These are phyloP conservation scores for Lachnellula cervina DNA, from an alignment of 2,329 filamentous ascomycete species.

Conservation along the genomic window DNA sequence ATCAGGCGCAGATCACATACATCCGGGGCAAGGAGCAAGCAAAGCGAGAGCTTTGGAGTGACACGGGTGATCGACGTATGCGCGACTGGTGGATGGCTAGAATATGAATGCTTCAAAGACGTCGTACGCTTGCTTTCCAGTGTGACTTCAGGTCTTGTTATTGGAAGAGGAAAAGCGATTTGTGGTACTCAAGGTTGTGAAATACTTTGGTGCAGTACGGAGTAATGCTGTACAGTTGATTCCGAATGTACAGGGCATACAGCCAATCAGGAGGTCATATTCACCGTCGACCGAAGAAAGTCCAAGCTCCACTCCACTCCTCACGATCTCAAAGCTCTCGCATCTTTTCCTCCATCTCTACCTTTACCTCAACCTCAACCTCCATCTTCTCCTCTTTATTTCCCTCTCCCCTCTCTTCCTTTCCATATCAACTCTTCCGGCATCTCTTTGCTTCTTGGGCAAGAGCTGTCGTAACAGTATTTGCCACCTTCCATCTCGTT, in stretches of 20 bases:
- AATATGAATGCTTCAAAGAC: background rate
- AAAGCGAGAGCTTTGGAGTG: background rate
- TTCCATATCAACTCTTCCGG: background rate
- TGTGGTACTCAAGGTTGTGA: no score
- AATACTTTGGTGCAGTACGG: background rate
- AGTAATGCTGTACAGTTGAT: background rate
- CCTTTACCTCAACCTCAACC: background rate
- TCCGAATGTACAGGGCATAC: background rate
- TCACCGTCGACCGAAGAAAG: background rate
- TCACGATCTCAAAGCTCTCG: background rate
- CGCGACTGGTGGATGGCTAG: background rate
- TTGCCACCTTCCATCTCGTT: slow-evolving; percentile 1
- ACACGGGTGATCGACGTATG: background rate
- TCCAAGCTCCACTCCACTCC: slow-evolving; percentile 1
- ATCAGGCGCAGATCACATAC: slow-evolving; percentile 15
- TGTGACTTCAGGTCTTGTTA: no score
- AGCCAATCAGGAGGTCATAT: background rate
- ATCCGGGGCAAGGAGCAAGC: slow-evolving; percentile 13
- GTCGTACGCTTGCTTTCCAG: no score
- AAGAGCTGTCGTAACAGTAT: slow-evolving; percentile 9
- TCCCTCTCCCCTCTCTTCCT: slow-evolving; percentile 6
- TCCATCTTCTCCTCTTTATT: slow-evolving; percentile 3
- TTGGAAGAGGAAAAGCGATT: no score
- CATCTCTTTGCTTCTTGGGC: slow-evolving; percentile 6
- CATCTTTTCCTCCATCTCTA: slow-evolving; percentile 1